phyloP scores from a whole-genome alignment of 2,329 filamentous ascomycete species.

The Hypoxylon sp. region DNA sequence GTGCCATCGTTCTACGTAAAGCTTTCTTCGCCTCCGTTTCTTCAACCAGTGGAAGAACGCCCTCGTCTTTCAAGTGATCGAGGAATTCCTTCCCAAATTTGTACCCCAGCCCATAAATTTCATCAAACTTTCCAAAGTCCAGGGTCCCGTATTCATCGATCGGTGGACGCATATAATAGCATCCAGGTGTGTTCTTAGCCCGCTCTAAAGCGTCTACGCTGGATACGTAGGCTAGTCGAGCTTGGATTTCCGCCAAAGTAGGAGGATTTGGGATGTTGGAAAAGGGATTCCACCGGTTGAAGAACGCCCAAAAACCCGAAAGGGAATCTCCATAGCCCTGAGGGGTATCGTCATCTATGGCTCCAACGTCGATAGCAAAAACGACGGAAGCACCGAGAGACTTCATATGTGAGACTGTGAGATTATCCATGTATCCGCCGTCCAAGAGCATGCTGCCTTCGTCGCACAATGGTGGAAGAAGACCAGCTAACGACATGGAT shows the following conservation, averaged over 20 bases:
- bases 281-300: conserved; percentile 98
- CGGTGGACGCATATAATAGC: conserved; percentile 95
- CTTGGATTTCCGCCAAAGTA: conserved; percentile 95
- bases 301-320: conserved; percentile 91
- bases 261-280: conserved; percentile 89
- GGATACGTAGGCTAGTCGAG: conserved; percentile 90
- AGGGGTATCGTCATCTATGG: conserved; percentile 88
- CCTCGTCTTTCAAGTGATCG: conserved; percentile 77
- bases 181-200: conserved; percentile 89
- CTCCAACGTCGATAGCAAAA: conserved; percentile 94
- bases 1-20: conserved; percentile 80
- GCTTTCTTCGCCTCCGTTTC: conserved; percentile 81
- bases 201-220: conserved; percentile 93
- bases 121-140: conserved; percentile 97
- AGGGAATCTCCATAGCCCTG: conserved; percentile 94
- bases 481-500: conserved; percentile 93
- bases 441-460: conserved; percentile 97
- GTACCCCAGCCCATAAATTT: conserved; percentile 92
- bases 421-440: conserved; percentile 95
- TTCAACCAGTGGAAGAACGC: conserved; percentile 73
- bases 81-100: conserved; percentile 84
- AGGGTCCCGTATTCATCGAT: conserved; percentile 93
- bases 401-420: conserved; percentile 98
- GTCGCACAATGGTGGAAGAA: conserved; percentile 93
- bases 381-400: conserved; percentile 90